Conservation (phyloP, 2,329 filamentous ascomycete species). For the Dothistroma septosporum region DNA sequence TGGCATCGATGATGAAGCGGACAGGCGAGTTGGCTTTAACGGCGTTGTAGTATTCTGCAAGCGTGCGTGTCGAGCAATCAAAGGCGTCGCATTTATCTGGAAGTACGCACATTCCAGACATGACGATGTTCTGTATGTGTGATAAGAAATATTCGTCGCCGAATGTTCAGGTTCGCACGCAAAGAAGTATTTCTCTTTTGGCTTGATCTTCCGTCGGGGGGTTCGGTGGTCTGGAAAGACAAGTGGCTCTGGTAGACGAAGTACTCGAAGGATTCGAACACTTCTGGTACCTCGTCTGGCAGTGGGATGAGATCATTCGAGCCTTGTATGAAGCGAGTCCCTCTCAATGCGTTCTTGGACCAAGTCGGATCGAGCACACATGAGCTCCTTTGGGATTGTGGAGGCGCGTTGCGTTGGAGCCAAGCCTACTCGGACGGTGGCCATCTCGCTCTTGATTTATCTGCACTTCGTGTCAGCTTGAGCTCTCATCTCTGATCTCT, state of each 20-base stretch:
- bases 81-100: not conserved
- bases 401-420: not conserved
- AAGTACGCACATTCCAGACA: not conserved
- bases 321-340: not conserved
- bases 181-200: not conserved
- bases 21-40: not conserved
- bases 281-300: not conserved
- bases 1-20: not conserved
- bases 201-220: not conserved
- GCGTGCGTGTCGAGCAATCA: not conserved
- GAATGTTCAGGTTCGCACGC: not conserved
- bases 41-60: not conserved
- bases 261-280: not conserved
- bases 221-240: not conserved
- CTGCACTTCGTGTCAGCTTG: not conserved
- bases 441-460: not conserved
- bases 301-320: not conserved
- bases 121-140: not conserved
- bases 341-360: not conserved
- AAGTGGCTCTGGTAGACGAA: not conserved
- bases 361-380: not conserved
- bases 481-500: not conserved
- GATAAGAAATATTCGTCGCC: constrained; percentile 3
- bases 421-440: not conserved
- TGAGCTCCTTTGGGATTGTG: not conserved